phyloP scores from a whole-genome alignment of 257 asterid species.

The Nicotiana knightiana region DNA sequence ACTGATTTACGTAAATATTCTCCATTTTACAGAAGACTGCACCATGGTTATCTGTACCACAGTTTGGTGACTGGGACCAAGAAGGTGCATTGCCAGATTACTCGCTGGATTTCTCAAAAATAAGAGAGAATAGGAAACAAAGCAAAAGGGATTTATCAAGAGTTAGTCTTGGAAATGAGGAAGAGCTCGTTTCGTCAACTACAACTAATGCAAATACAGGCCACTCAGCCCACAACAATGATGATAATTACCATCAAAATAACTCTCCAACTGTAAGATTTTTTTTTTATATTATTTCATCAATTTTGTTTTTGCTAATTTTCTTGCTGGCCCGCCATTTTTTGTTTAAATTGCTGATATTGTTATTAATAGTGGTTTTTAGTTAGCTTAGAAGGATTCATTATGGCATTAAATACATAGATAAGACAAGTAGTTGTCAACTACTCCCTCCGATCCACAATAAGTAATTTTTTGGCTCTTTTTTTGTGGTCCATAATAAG shows the following conservation, averaged over 20 bases:
- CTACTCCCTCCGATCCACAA: too few relatives aligned
- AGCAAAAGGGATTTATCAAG: constrained; percentile 53
- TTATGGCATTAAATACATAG: background rate
- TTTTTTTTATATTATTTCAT: background rate
- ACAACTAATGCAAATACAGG: constrained; percentile 27
- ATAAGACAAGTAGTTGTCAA: constrained; percentile 9
- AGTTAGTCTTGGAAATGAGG: constrained; percentile 84
- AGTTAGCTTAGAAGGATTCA: background rate
- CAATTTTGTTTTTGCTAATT: background rate
- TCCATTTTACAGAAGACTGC: constrained; percentile 34
- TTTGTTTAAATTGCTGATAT: background rate
- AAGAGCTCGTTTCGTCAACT: constrained; percentile 50
- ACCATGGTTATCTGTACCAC: constrained; percentile 85
- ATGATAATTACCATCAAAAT: constrained; percentile 28
- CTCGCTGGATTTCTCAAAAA: constrained; percentile 80
- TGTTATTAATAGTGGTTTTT: background rate
- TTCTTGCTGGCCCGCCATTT: background rate
- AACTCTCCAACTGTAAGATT: constrained; percentile 57
- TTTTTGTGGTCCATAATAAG: too few relatives aligned
- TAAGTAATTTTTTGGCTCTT: too few relatives aligned
- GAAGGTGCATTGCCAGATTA: constrained; percentile 70
- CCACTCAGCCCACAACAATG: constrained; percentile 23
- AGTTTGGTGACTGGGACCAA: constrained; percentile 91
- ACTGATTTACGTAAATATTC: background rate
- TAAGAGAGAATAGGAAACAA: constrained; percentile 77